phyloP scores from a whole-genome alignment of 2,329 filamentous ascomycete genomes.

The Apiospora arundinis region DNA sequence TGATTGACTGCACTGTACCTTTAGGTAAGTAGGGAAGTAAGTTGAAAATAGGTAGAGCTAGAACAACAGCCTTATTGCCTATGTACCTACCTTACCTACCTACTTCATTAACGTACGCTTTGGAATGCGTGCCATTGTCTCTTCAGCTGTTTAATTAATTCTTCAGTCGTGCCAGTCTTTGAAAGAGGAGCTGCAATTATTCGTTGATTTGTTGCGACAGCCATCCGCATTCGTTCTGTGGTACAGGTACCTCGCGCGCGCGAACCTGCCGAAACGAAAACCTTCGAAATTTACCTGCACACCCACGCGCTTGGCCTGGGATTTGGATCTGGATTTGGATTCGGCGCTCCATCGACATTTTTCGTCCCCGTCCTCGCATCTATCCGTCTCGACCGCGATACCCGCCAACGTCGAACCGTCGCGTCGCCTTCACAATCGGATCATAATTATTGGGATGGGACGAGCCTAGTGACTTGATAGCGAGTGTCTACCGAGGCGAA shows the following conservation, averaged over 20 bases:
- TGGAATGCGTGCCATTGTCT: slow-evolving; percentile 16
- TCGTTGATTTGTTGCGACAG: slow-evolving; percentile 2
- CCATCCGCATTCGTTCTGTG: not conserved
- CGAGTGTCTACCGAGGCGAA: slow-evolving; percentile 16
- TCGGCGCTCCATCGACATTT: not conserved
- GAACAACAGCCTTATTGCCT: slow-evolving; percentile 8
- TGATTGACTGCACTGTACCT: not conserved
- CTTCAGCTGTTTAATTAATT: not conserved
- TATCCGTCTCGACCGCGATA: not conserved
- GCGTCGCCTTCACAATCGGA: not conserved
- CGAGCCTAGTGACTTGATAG: slow-evolving; percentile 13
- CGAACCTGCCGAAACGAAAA: not conserved
- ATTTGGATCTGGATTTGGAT: not conserved
- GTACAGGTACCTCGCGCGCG: not conserved
- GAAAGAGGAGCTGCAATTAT: not conserved
- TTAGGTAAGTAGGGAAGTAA: not conserved
- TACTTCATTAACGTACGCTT: not conserved
- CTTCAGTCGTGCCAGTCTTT: not conserved
- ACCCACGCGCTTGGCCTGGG: slow-evolving; percentile 6
- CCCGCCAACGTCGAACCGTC: not conserved
- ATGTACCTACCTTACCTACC: not conserved
- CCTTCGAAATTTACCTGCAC: no score
- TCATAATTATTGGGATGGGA: slow-evolving; percentile 10
- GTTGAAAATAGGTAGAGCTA: no score
- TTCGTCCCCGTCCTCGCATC: not conserved